Evolutionary conservation across 2,329 filamentous ascomycete species (phyloP), one percentile per base, ranked within the genome.

Genomic region (Sporothrix sp.): DNA sequence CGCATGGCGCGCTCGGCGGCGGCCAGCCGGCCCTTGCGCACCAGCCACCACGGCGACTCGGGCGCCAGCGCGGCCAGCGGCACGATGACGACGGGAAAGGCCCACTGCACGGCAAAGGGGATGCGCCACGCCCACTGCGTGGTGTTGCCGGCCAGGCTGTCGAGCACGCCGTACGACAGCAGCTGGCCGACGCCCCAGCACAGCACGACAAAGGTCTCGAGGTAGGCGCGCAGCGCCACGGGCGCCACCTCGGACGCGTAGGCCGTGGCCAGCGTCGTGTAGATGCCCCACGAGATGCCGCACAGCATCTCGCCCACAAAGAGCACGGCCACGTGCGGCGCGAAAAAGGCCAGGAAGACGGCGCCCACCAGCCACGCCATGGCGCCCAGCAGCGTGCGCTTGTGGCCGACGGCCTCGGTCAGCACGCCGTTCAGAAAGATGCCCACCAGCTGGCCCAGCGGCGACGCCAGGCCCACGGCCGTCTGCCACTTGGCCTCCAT

Each of bases 341-440:
- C 74, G 52, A 79, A 78, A 60, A 79, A 78, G 2, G 72, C 58
- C 2, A 76, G 65, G 52, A 77, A 78, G 28, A 81, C 69, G 48
- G 76, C 77, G 0, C 62, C 59, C 21, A 71, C 68, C 73, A 74
- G 66, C 58, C 67, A 54, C 3, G 70, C 53, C 43, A 80, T 59
- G 1, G 69, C 66, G 0, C 62, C 67, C n/a, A 79, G 66, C 21
- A 74, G 73, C 0, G 72, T 76, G 58, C 67, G 65, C 52, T 70
- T 70, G 59, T 76, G 74, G 1, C 75, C 74, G 20, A 66, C 72
- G 3, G 68, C 65, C 52, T 81, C 74, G 1, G 71, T 66, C 0
- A 73, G 59, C 62, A 69, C 72, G 8, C 78, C 78, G 21, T 72
- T 75, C 18, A 78, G 51, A 21, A 79, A 66, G 2, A 79, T 62